Base-by-base conservation (phyloP, 805 yeast species). In the Nakazawaea anatomiae region DNA sequence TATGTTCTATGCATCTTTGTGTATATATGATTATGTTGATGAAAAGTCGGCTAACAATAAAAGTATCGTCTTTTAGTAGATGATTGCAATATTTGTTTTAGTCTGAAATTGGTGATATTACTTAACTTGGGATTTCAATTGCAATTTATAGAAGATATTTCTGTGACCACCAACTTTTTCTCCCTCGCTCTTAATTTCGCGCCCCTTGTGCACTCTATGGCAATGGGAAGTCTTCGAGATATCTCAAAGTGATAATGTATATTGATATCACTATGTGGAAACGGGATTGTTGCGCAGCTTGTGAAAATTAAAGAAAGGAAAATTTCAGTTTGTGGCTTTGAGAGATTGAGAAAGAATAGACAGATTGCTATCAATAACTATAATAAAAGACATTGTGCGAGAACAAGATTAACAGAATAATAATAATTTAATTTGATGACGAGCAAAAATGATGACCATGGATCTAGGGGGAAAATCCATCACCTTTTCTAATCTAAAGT, bases 1-100 rank as follows among this genome's bases (percentile, higher is more conserved):
- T 87, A 87, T 9, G 94, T 87, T 82, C 89, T 84, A 74, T 87
- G 90, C 92, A 87, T 86, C 57, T 47, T 68, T 57, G 65, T 55
- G 3, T 18, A 18, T 18, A 18, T 18, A 18, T 18, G 3, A 18
- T 18, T 18, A 18, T 18, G 25, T 18, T 18, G 25, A 18, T 18
- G 25, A 18, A 18, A 18, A 3, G 25, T 18, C 25, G 25, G 25
- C 25, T 18, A 18, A 18, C 25, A 18, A 18, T 18, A 18, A 18
- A 18, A 18, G 25, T 18, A 18, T 18, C 25, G 25, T 18, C 25
- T 18, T 18, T 18, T 18, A 18, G 25, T 18, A 18, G 25, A 18
- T 18, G 25, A 41, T 11, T 41, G 5, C 27, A n/a, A 18, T 27
- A 27, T 10, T 7, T 41, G 12, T n/a, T 41, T 25, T 9, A 11